Conservation (phyloP, 768 basidiomycete species). For the Russula olivacea region DNA sequence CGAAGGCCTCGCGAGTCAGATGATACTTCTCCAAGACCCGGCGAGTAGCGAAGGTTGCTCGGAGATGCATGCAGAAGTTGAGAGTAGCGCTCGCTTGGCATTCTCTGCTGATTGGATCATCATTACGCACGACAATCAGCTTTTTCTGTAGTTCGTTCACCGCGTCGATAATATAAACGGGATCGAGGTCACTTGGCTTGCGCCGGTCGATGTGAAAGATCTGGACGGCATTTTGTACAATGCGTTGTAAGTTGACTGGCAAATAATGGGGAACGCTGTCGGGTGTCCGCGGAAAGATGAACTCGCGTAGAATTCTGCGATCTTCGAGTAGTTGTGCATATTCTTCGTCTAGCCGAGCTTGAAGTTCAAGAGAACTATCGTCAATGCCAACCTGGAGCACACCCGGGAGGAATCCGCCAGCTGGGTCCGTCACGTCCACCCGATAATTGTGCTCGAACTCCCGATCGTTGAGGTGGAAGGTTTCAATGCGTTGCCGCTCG, state of each 20-base stretch:
- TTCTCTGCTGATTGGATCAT: slow-evolving; percentile 65
- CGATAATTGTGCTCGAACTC: slow-evolving; percentile 89
- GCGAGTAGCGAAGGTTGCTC: slow-evolving; percentile 81
- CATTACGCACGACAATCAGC: slow-evolving; percentile 83
- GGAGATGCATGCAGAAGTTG: slow-evolving; percentile 89
- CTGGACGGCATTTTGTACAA: slow-evolving; percentile 91
- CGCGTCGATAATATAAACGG: slow-evolving; percentile 76
- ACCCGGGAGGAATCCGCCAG: slow-evolving; percentile 72
- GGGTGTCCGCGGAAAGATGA: slow-evolving; percentile 76
- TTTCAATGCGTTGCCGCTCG: slow-evolving; percentile 91
- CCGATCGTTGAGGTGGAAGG: slow-evolving; percentile 71
- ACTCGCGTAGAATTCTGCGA: slow-evolving; percentile 68
- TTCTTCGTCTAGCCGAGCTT: slow-evolving; percentile 79
- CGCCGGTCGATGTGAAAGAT: slow-evolving; percentile 96
- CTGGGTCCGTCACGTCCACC: slow-evolving; percentile 87
- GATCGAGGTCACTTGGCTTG: slow-evolving; percentile 89
- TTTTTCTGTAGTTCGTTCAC: slow-evolving; percentile 70
- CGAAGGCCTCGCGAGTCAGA: slow-evolving; percentile 88
- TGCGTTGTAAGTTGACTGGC: slow-evolving; percentile 92
- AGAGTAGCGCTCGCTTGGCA: slow-evolving; percentile 87
- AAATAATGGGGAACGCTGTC: slow-evolving; percentile 74
- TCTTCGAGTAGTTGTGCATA: slow-evolving; percentile 61
- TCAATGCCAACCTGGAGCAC: slow-evolving; percentile 85
- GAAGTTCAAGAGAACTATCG: slow-evolving; percentile 75
- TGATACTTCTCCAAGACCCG: slow-evolving; percentile 86